Evolutionary conservation across 768 basidiomycete species (phyloP), one percentile per base, ranked within the genome.

Genomic region (Cubamyces lactineus): DNA sequence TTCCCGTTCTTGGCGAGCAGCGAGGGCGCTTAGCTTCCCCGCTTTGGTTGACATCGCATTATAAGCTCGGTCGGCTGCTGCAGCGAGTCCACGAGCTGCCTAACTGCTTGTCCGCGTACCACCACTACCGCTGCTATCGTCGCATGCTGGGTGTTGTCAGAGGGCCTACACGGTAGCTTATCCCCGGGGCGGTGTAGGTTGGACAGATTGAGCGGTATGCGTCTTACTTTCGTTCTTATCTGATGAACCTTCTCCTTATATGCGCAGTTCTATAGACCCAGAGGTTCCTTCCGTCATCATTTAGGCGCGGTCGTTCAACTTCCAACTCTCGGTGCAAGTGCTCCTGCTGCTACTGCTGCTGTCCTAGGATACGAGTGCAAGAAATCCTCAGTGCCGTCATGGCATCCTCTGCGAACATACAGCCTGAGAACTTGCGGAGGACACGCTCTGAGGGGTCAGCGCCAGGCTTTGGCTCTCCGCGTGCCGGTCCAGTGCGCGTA

Each of bases 191-290:
- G 47, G 55, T 46, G 45, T 28, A 26, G 38, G 17, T 7, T 9
- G 19, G 53, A 48, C 43, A 16, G 21, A 43, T n/a, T 43, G 39
- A 50, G 34, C 57, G 48, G 57, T 58, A 47, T n/a, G 57, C 19
- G 15, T 6, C 34, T 47, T 34, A 40, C 45, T 61, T 28, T 26
- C 17, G 34, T 34, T 45, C 38, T 43, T 61, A 61, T 61, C 59
- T 61, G 59, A 61, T 61, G 52, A 61, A 54, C 52, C 52, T 52
- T 52, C 8, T 7, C 51, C 30, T 42, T n/a, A 26, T 41, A 26
- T 24, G 41, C 39, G 30, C 55, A 47, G 19, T 46, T 34, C 53
- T 26, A 43, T 45, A 59, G 50, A 30, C 34, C 34, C 19, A 54
- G 38, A 6, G n/a, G 2, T 28, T 0, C 12, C 41, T 34, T 15